Conservation (phyloP, 2,329 filamentous ascomycete species). For the Mollisia scopiformis region DNA sequence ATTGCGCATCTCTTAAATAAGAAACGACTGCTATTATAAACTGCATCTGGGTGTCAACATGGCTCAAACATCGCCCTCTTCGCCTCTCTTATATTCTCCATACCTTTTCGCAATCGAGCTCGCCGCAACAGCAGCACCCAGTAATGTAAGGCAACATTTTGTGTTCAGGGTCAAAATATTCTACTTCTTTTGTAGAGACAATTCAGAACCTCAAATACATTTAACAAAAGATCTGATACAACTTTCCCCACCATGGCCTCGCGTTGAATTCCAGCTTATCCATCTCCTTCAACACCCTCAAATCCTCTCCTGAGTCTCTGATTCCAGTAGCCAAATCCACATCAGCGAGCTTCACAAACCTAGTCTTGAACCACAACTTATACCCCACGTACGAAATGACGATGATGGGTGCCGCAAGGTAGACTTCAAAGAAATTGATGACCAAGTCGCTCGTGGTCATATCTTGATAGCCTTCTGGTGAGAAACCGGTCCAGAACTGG, state of each 20-base stretch:
- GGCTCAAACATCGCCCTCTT: no score
- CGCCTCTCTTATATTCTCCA: no score
- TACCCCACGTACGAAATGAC: conserved; percentile 62
- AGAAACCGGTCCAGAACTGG: conserved; percentile 41
- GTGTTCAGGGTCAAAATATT: no score
- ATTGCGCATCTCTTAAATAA: no score
- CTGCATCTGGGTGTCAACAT: no score
- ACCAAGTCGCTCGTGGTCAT: conserved; percentile 37
- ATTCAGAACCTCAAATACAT: no score
- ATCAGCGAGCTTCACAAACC: conserved; percentile 15
- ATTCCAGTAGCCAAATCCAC: conserved; percentile 27
- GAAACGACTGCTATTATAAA: no score
- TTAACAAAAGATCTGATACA: background rate
- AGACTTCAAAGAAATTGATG: conserved; percentile 59
- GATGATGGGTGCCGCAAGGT: conserved; percentile 58
- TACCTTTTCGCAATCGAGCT: no score
- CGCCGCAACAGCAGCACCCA: no score
- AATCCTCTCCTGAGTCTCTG: conserved; percentile 15
- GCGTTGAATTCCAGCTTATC: conserved; percentile 21
- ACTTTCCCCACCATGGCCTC: conserved; percentile 25
- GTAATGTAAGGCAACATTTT: no score
- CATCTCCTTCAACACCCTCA: conserved; percentile 20
- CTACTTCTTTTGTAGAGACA: no score
- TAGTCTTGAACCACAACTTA: conserved; percentile 57
- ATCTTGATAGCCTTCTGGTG: conserved; percentile 48